Conservation (phyloP, 169 alveolate genomes). For the Plasmodium vinckei region DNA sequence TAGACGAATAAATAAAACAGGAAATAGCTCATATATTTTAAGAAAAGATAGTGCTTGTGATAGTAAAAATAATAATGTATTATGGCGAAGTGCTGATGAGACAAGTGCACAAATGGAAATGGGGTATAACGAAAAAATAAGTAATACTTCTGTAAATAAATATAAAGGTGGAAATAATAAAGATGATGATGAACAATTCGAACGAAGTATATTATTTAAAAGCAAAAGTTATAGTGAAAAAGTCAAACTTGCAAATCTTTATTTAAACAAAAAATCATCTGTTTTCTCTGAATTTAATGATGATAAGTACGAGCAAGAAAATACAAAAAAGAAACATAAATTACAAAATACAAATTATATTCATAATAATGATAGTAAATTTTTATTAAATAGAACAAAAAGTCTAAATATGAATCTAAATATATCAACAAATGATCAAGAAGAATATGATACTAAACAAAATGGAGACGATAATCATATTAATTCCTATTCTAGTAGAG, state of each 20-base stretch:
- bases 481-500: not conserved
- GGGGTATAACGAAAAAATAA: too few relatives aligned
- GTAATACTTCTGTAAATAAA: too few relatives aligned
- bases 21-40: too few relatives aligned
- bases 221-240: conserved; percentile 58
- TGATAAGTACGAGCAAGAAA: not conserved
- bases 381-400: conserved; percentile 40
- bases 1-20: too few relatives aligned
- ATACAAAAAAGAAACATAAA: not conserved
- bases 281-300: conserved; percentile 43
- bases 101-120: too few relatives aligned
- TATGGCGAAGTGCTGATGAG: too few relatives aligned
- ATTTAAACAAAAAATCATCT: conserved; percentile 27
- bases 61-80: too few relatives aligned
- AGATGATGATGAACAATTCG: not conserved
- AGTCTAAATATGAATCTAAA: conserved; percentile 33
- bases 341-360: not conserved
- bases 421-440: not conserved
- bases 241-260: conserved; percentile 14
- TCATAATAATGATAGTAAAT: conserved; percentile 22
- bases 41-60: too few relatives aligned
- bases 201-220: not conserved
- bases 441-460: not conserved
- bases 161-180: not conserved
- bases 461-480: not conserved